Evolutionary conservation across 345 rosid species (phyloP).

Genomic region (Euphorbia tirucalli): DNA sequence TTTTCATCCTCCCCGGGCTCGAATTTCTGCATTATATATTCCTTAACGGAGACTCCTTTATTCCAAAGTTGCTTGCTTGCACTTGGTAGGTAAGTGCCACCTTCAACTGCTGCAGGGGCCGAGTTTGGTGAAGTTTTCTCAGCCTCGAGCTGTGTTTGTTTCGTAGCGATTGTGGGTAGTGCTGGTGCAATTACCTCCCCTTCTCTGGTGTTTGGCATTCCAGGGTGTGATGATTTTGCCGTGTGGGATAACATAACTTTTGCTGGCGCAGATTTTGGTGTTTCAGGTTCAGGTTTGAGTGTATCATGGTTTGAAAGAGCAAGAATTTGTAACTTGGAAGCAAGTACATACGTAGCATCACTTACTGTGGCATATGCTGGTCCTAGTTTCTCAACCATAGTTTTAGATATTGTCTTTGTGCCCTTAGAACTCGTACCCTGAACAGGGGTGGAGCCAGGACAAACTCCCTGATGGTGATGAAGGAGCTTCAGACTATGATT

Average conservation of each 20-base stretch:
- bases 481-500: neutral
- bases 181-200: neutral
- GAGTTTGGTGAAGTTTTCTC: slow-evolving; percentile 11
- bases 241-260: neutral
- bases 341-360: slow-evolving; percentile 42
- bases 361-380: slow-evolving; percentile 51
- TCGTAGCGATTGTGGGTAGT: neutral
- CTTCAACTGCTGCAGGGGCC: slow-evolving; percentile 8
- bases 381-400: slow-evolving; percentile 42
- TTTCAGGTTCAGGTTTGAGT: slow-evolving; percentile 9
- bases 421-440: neutral
- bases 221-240: neutral
- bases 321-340: slow-evolving; percentile 50
- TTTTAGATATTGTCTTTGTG: slow-evolving; percentile 36
- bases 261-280: neutral
- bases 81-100: neutral
- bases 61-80: slow-evolving; percentile 40
- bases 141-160: slow-evolving; percentile 2
- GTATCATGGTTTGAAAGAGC: slow-evolving; percentile 24
- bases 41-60: slow-evolving; percentile 79
- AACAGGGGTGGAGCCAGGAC: neutral
- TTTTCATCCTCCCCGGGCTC: slow-evolving; percentile 78
- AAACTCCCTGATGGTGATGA: neutral
- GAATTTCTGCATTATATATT: slow-evolving; percentile 55
- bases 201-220: neutral